These are phyloP conservation scores for Beauveria bassiana DNA, from an alignment of 2,329 filamentous ascomycete genomes.

Conservation along the genomic window DNA sequence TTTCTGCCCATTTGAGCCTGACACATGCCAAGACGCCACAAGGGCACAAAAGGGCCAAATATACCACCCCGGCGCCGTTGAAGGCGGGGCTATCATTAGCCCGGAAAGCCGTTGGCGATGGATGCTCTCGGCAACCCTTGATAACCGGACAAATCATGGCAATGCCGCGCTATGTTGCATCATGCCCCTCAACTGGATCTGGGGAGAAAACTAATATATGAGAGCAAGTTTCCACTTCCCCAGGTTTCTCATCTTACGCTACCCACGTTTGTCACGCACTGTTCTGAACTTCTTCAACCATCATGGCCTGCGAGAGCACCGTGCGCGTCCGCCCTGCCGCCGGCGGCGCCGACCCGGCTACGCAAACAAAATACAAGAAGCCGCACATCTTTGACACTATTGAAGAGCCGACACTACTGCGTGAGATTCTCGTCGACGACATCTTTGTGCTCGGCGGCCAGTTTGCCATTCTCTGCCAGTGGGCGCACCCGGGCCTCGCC, in stretches of 20 bases:
- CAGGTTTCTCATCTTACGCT: background rate
- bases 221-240: background rate
- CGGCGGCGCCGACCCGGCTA: background rate
- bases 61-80: background rate
- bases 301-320: background rate
- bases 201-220: background rate
- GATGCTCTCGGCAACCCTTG: background rate
- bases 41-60: background rate
- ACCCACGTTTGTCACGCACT: background rate
- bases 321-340: background rate
- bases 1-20: no score
- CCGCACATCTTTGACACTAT: constrained; percentile 17
- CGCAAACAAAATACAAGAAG: constrained; percentile 2
- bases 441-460: constrained; percentile 18
- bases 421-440: constrained; percentile 14
- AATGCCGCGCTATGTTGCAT: background rate
- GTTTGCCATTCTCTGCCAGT: constrained; percentile 30
- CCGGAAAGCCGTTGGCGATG: constrained; percentile 9
- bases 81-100: background rate
- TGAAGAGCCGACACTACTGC: constrained; percentile 15
- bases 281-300: background rate
- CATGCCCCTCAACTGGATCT: background rate
- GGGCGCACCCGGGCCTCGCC: constrained; percentile 31
- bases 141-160: constrained; percentile 1
- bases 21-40: background rate